Evolutionary conservation across 805 yeast genomes (phyloP), one percentile per base, ranked within the genome.

Genomic region (Hanseniaspora meyeri): DNA sequence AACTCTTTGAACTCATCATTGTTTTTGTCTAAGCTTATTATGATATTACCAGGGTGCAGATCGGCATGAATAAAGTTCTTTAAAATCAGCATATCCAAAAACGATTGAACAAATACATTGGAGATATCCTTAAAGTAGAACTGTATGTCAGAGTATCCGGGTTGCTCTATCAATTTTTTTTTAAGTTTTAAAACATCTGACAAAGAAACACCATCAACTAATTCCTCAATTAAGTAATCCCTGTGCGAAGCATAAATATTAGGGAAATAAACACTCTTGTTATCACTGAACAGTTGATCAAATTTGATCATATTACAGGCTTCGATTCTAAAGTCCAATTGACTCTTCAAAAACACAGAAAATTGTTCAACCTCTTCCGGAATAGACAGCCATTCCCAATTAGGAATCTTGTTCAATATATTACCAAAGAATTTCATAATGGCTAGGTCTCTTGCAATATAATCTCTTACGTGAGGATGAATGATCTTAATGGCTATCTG

Each of bases 61-160:
- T 93, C 99, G 0, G 97, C 91, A 68, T 93, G 99, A 46, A 90
- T 87, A 68, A 93, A 93, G 67, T 93, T 90, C 70, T 93, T 95
- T 55, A 91, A 70, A 52, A 93, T 84, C 60, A 93, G 74, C 99
- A 93, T 93, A 63, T 89, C 85, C 60, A 93, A 73, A 63, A 93
- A 93, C 4, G 97, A 86, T 66, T 93, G 95, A 27, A 93, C 79
- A 9, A 95, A 86, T 60, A 85, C 84, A 64, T 86, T 52, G 8
- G 50, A 45, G 29, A 52, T 45, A 24, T 52, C 56, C 19, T 45
- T 45, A 12, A 52, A 52, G 24, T 52, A 43, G 29, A 34, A 52
- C n/a, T 52, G 50, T 7, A 52, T 45, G 14, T 31, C 19, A 4
- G 39, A 19, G 24, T 45, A 52, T 8, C 50, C 50, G 7, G 47